Base-by-base conservation (phyloP, 768 basidiomycete species). In the Boletus reticuloceps region DNA sequence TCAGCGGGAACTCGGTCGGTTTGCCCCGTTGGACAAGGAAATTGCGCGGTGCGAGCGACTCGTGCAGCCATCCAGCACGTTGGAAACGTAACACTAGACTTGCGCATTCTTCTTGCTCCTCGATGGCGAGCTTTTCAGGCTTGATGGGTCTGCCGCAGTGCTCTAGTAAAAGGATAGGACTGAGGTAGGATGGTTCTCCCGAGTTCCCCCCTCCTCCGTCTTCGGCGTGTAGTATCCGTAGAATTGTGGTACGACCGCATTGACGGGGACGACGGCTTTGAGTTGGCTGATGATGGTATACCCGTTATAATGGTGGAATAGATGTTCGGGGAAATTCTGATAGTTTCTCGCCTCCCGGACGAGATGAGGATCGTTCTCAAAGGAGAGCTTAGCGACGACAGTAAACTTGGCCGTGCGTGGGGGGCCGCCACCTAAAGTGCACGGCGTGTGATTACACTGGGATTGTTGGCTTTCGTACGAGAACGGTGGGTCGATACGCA, bases 161-260 rank as follows among this genome's bases (percentile, higher is more conserved):
- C 56, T 82, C 81, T 46, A 82, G 58, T 7, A 82, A 69, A 40
- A 80, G 64, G 42, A 82, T 75, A 1, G 78, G 75, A 46, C 74
- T 76, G 6, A 72, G 56, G 56, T 63, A 62, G 16, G 46, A 2
- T 4, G 27, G 37, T 4, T 9, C 0, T 27, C 4, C 69, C 17
- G 22, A 22, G 3, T 22, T 22, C 22, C 22, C 22, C 22, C 22
- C 22, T 22, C 22, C 22, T 22, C 22, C 3, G 22, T 1, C 36
- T 47, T 14, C 1, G 73, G 74, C 1, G 60, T 63, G 58, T 86
- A 87, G 66, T 81, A 83, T 1, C 86, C 85, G 59, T 82, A 87
- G 66, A 79, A 87, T 64, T 85, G 83, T 0, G 86, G 85, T 5
- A 82, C 79, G 47, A 85, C 47, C 0, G 85, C 75, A 8, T 74